Base-by-base conservation (phyloP, 495 filamentous ascomycete species). In the Pseudoneurospora amorphoporcata region DNA sequence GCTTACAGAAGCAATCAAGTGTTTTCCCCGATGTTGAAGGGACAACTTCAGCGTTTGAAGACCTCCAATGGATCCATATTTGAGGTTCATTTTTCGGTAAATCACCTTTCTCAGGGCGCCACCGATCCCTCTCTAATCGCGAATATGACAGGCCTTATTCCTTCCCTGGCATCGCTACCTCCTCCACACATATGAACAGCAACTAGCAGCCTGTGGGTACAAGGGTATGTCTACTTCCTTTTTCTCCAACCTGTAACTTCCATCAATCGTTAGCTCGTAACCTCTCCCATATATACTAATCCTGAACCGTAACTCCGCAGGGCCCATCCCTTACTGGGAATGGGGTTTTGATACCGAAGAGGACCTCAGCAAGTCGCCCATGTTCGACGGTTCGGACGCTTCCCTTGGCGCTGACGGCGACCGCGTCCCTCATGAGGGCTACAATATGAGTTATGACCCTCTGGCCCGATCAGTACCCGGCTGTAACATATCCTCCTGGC, bases 351-450 rank as follows among this genome's bases (percentile, higher is more conserved):
- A 83, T 73, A 72, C 73, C 68, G 72, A 80, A 5, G 77, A 47
- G 41, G 70, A 73, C 40, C 73, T 79, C 8, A 77, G 81, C 74
- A 81, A 78, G 71, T 83, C 81, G 17, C 81, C 82, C 7, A 23
- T 84, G 9, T 84, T 81, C 45, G 82, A 84, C 76, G 82, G 82
- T 16, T 78, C 78, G n/a, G 80, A 81, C 73, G 78, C 77, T n/a
- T 83, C 81, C 0, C 83, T 92, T 76, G 85, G 86, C 35, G 86
- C 89, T 43, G 88, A 92, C 76, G 82, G 82, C 9, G 80, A 73
- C 2, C 74, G 73, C 39, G 69, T 77, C 69, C 73, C 39, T 8
- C 39, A 40, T 12, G 39, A 40, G 10, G 39, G 39, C 39, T 40
- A 40, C 39, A 40, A 40, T 8, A 40, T 40, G n/a, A n/a, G n/a